Evolutionary conservation across 2,329 filamentous ascomycete species (phyloP), one percentile per base, ranked within the genome.

Genomic region (Conoideocrella luteorostrata): DNA sequence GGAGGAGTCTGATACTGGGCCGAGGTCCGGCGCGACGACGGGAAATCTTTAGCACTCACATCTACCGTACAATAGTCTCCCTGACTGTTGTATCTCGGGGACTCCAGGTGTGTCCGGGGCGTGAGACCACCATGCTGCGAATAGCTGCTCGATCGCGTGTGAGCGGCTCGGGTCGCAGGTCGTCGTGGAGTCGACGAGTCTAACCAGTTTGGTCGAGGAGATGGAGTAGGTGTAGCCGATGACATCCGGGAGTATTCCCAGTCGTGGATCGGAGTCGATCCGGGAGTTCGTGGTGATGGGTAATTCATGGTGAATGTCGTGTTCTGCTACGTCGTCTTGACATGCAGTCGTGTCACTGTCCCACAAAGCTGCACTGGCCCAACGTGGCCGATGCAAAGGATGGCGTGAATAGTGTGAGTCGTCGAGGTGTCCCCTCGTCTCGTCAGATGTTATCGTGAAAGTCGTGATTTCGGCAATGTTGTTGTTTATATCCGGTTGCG

Each of bases 61-160:
- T 80, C 77, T 68, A 74, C 75, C 66, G 77, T 79, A 67, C 74
- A 76, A 70, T 80, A 80, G 59, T 77, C 69, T 62, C 77, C 77
- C 59, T 70, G 72, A 70, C 76, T 80, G 61, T 74, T 78, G 68
- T 77, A 80, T 55, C 77, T 73, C 50, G 77, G 77, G 50, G 77
- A 80, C 58, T 77, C 76, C 47, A 70, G 67, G 32, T 67, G 70
- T 47, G 67, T 69, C 55, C 67, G 69, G 47, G 64, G 72, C 52
- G 63, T 70, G 60, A 57, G 60, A 41, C 55, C 55, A 45, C 51
- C 54, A 47, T 54, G 50, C 48, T 63, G 59, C 35, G 63, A 66
- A 50, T 65, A 67, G 52, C 64, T 67, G 55, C 58, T 63, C 52
- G 60, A 58, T 46, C 64, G 54, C 46, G 54, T 53, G 48, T 66